phyloP scores from a whole-genome alignment of 2,329 filamentous ascomycete genomes.

The Dryadomyces quercivorus region DNA sequence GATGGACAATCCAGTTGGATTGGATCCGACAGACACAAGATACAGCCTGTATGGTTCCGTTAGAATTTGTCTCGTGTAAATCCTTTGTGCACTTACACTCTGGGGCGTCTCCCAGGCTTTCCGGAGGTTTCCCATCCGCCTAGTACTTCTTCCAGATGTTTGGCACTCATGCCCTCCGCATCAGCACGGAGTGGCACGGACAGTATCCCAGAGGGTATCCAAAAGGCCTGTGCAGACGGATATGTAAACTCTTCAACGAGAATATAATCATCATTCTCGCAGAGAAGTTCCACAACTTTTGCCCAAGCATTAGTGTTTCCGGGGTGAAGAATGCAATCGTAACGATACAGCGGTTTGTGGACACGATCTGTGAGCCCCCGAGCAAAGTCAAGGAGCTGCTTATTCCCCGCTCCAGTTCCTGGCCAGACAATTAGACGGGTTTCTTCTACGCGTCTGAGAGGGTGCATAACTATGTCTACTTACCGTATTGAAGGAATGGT shows the following conservation, averaged over 20 bases:
- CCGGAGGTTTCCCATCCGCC: slow-evolving; percentile 13
- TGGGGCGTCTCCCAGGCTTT: not conserved
- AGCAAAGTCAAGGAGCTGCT: not conserved
- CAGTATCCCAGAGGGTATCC: slow-evolving; percentile 17
- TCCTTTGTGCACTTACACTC: not conserved
- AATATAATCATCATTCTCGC: slow-evolving; percentile 18
- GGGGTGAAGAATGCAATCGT: slow-evolving; percentile 16
- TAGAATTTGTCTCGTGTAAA: not conserved
- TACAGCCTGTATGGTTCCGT: slow-evolving; percentile 9
- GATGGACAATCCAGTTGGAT: slow-evolving; percentile 58
- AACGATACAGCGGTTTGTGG: slow-evolving; percentile 7
- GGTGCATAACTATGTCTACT: not conserved
- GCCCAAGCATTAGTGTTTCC: slow-evolving; percentile 21
- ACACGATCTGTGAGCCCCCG: slow-evolving; percentile 3
- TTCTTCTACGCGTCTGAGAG: no score
- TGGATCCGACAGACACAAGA: slow-evolving; percentile 44
- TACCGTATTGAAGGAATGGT: slow-evolving; percentile 9
- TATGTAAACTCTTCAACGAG: slow-evolving; percentile 20
- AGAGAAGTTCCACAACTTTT: slow-evolving; percentile 19
- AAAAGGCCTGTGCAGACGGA: slow-evolving; percentile 19
- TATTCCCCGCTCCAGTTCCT: slow-evolving; percentile 7
- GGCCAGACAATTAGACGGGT: no score
- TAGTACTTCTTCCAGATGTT: slow-evolving; percentile 12
- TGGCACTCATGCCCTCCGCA: slow-evolving; percentile 15
- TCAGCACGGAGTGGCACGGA: slow-evolving; percentile 16